Base-by-base conservation (phyloP, 371 early-diverging fungal genomes). In the Nematocida parisii region DNA sequence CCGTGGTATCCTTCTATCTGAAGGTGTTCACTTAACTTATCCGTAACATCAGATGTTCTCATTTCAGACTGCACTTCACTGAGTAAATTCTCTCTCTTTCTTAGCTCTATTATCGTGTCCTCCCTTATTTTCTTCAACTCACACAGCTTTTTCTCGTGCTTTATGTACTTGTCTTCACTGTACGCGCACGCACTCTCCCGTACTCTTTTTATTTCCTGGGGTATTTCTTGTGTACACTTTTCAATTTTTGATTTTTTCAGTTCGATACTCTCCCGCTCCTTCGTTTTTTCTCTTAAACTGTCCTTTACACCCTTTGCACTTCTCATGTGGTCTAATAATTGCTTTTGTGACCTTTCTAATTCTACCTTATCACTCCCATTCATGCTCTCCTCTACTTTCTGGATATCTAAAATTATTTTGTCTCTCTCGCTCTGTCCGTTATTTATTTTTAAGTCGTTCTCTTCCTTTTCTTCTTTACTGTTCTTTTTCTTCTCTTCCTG, bases 1-100 rank as follows among this genome's bases (percentile, higher is more conserved):
- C 96, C 97, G 88, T 86, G 70, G 45, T 85, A 83, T 24, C 86
- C 86, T 39, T 75, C 50, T 9, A 88, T 72, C 47, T 72, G n/a
- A 6, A 85, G 22, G 11, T 64, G 66, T 4, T 66, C 55, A 4
- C 66, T 39, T 45, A 88, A 33, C 45, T 27, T 52, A 54, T 71
- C 80, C 5, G 70, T n/a, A 56, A 46, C 44, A n/a, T 57, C 55
- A 5, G 9, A 18, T 24, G 22, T 46, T n/a, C 44, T 56, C 56
- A 42, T 20, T 24, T 71, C 82, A 1, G 57, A 61, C 52, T 72
- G 13, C 24, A 62, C 15, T 15, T 72, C 82, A 20, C 50, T 9
- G 58, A 81, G 55, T 20, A 27, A 5, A 5, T 13, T 24, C 58
- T 81, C 58, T 54, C 82, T 71, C 27, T 61, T 71, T 5, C 40